phyloP scores from a whole-genome alignment of 2,329 filamentous ascomycete species.

The Corinectria fuckeliana region DNA sequence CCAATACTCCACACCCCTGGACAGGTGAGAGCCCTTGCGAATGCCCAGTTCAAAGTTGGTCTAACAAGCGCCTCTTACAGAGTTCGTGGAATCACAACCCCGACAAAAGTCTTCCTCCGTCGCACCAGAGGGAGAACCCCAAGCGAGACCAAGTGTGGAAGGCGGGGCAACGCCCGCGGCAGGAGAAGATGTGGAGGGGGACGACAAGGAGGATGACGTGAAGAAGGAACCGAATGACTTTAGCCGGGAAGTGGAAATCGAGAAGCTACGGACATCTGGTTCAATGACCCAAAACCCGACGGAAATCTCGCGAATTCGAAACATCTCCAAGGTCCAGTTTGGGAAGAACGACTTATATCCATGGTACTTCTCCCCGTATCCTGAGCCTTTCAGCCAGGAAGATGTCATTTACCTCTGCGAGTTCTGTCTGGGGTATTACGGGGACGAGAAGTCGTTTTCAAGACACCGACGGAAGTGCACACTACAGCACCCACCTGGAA shows the following conservation, averaged over 20 bases:
- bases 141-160: slow-evolving; percentile 52
- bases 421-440: slow-evolving; percentile 93
- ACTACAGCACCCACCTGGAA: slow-evolving; percentile 90
- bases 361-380: slow-evolving; percentile 99
- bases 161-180: slow-evolving; percentile 53
- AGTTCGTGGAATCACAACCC: slow-evolving; percentile 57
- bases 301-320: slow-evolving; percentile 94
- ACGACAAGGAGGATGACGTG: slow-evolving; percentile 55
- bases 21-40: slow-evolving; percentile 41
- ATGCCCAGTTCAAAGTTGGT: neutral
- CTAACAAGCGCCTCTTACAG: slow-evolving; percentile 30
- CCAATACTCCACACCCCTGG: slow-evolving; percentile 61
- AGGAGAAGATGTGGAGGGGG: slow-evolving; percentile 61
- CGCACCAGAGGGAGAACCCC: slow-evolving; percentile 52
- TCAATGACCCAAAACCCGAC: slow-evolving; percentile 99
- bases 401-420: slow-evolving; percentile 97
- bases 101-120: slow-evolving; percentile 52
- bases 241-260: slow-evolving; percentile 89
- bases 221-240: slow-evolving; percentile 64
- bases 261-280: slow-evolving; percentile 90
- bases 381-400: slow-evolving; percentile 83
- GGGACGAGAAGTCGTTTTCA: slow-evolving; percentile 79
- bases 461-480: slow-evolving; percentile 91
- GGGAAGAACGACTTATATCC: slow-evolving; percentile 90
- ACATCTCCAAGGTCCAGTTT: slow-evolving; percentile 93